Evolutionary conservation across 2,329 filamentous ascomycete genomes (phyloP), one percentile per base, ranked within the genome.

Genomic region (Fusarium bactridioides): DNA sequence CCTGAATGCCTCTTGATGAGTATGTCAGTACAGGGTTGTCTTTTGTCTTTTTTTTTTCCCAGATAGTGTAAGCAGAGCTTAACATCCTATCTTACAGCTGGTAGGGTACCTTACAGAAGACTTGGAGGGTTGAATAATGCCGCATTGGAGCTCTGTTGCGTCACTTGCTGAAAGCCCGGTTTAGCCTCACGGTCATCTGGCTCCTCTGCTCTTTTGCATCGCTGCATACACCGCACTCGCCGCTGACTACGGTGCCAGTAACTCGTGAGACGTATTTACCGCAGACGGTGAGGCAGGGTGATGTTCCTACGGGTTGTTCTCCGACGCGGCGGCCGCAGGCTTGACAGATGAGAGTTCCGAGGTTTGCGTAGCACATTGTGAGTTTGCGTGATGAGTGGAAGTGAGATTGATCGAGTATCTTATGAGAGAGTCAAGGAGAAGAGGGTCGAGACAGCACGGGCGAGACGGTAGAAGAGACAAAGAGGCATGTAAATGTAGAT

Each of bases 251-350:
- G 43, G 70, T 66, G 29, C 57, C 64, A n/a, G 76, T 77, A 47
- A 76, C 73, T 23, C 73, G 70, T 40, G 75, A 78, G 58, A 78
- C 67, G 51, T 75, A 78, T 71, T 77, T 78, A 43, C 76, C 76
- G 60, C 76, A 78, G 53, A 64, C 73, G 27, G 67, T 37, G 53
- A 68, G 53, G 59, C 76, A 78, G 21, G 74, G 73, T 35, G 76
- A 70, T 35, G 70, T 75, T 54, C 76, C 76, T 27, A 72, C 45
- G 31, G 72, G 65, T 29, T 75, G 69, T 43, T 78, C 76, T 35
- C 75, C 72, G 13, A 78, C 70, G 18, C 72, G 73, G 10, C 75
- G 74, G 45, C 65, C 66, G 62, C 76, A 78, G 25, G 58, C 62
- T 27, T 62, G 47, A 63, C 76, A 78, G 59, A 75, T 40, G 53